phyloP scores from a whole-genome alignment of 768 basidiomycete species.

The Suillus brevipes region DNA sequence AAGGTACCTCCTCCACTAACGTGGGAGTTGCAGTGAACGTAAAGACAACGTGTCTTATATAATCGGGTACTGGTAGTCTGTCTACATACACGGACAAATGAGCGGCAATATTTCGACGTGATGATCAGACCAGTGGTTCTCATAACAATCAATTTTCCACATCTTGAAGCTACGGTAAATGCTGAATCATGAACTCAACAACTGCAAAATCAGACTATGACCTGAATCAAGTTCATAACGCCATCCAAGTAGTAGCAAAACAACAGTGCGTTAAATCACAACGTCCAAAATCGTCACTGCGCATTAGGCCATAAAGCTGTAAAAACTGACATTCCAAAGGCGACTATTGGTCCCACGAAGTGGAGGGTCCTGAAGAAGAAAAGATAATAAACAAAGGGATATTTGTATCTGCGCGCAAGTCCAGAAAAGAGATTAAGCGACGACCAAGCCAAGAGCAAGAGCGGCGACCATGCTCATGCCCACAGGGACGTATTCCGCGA shows the following conservation, averaged over 20 bases:
- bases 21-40: background rate
- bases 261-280: background rate
- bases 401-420: background rate
- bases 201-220: background rate
- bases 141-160: background rate
- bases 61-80: no score
- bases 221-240: slow-evolving; percentile 2
- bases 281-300: slow-evolving; percentile 3
- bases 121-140: background rate
- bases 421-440: slow-evolving; percentile 19
- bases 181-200: background rate
- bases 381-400: slow-evolving; percentile 4
- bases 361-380: background rate
- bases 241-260: background rate
- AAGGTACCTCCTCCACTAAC: background rate
- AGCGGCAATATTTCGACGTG: background rate
- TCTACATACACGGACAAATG: no score
- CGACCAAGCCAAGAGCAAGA: slow-evolving; percentile 25
- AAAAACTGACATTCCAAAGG: slow-evolving; percentile 1
- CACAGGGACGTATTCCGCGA: slow-evolving; percentile 24
- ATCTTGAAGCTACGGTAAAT: background rate
- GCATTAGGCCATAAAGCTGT: background rate
- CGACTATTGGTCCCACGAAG: background rate
- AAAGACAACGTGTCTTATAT: no score
- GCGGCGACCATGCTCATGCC: slow-evolving; percentile 33